These are phyloP conservation scores for Corylus americana DNA, from an alignment of 306 rosid species.

Conservation along the genomic window DNA sequence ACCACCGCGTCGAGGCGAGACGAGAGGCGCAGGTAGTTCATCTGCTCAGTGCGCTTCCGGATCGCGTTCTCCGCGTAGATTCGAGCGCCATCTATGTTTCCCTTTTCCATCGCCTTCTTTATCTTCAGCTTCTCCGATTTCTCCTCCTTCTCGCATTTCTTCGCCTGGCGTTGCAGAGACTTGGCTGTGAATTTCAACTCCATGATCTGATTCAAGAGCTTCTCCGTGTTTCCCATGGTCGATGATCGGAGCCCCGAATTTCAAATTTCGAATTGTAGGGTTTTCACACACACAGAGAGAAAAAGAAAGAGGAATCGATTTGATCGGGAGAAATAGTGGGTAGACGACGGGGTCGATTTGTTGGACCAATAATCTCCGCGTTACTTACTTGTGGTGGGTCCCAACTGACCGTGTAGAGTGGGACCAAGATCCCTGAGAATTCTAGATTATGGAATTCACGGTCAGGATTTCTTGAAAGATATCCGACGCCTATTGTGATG, in stretches of 20 bases:
- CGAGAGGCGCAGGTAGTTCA: constrained; percentile 89
- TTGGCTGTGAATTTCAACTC: constrained; percentile 89
- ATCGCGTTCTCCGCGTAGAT: constrained; percentile 97
- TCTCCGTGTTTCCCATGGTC: constrained; percentile 90
- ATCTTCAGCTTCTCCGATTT: constrained; percentile 87
- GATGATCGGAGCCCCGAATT: background rate
- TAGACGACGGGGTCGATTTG: no score
- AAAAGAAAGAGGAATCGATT: background rate
- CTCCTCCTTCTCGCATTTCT: constrained; percentile 95
- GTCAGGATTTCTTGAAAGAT: no score
- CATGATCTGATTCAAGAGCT: constrained; percentile 92
- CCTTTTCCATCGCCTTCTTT: constrained; percentile 94
- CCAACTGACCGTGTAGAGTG: no score
- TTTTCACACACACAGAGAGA: constrained; percentile 6
- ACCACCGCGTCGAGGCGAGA: constrained; percentile 95
- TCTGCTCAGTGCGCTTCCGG: constrained; percentile 89
- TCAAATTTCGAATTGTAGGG: constrained; percentile 6
- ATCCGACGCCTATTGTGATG: no score
- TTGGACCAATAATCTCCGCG: no score
- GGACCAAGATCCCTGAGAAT: no score
- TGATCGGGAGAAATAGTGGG: background rate
- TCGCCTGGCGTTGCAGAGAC: constrained; percentile 83
- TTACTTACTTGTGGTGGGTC: no score
- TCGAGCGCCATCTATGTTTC: constrained; percentile 91
- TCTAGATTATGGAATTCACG: no score